Conservation (phyloP, 192 early-diverging fungal genomes). For the Haplosporangium gracile region DNA sequence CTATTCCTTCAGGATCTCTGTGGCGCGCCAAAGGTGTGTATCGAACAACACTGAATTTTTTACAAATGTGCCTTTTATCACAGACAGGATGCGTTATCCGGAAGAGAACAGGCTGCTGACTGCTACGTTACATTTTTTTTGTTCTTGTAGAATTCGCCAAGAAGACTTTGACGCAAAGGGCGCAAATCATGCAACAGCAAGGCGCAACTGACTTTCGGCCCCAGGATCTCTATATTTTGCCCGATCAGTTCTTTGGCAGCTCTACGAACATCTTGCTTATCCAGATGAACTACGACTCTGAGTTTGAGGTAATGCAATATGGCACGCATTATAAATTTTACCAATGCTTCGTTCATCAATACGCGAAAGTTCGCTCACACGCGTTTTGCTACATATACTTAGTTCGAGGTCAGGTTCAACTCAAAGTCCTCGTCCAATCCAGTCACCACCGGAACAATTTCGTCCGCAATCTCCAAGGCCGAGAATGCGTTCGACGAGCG, state of each 20-base stretch:
- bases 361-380: neutral
- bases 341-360: neutral
- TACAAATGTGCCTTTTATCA: neutral
- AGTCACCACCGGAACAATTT: conserved; percentile 23
- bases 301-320: conserved; percentile 71
- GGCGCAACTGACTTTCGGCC: conserved; percentile 22
- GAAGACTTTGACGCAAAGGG: conserved; percentile 25
- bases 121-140: neutral
- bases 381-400: conserved; percentile 22
- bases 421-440: conserved; percentile 45
- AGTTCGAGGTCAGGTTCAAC: conserved; percentile 54
- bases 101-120: neutral
- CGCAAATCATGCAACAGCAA: conserved; percentile 1
- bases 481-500: conserved; percentile 70
- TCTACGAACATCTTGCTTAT: conserved; percentile 69
- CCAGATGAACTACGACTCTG: conserved; percentile 71
- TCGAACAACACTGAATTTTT: neutral
- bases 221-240: conserved; percentile 25
- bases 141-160: conserved; percentile 14
- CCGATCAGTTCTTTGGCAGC: conserved; percentile 17
- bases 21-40: conserved; percentile 74
- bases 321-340: neutral
- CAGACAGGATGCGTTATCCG: no score
- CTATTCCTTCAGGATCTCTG: conserved; percentile 52
- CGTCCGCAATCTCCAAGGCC: conserved; percentile 36